These are phyloP conservation scores for Albugo candida DNA, from an alignment of 352 stramenopile species.

Conservation along the genomic window DNA sequence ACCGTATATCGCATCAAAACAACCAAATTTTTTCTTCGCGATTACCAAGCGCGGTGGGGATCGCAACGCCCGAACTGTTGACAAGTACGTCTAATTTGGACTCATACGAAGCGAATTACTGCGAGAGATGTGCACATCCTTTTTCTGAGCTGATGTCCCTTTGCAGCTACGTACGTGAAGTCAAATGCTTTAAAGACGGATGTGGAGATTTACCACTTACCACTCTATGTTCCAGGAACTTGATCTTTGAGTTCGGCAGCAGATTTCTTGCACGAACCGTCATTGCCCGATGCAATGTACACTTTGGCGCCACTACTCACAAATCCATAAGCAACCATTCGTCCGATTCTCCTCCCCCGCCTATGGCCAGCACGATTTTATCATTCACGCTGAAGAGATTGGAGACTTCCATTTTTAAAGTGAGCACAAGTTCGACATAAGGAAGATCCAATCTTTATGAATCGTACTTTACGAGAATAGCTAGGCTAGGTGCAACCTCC, in stretches of 20 bases:
- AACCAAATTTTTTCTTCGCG: conserved; percentile 14
- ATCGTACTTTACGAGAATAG: too few relatives aligned
- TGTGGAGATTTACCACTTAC: conserved; percentile 8
- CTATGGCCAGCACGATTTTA: conserved; percentile 83
- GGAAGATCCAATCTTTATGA: too few relatives aligned
- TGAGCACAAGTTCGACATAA: neutral
- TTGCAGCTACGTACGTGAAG: conserved; percentile 16
- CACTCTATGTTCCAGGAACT: conserved; percentile 35
- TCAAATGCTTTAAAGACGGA: neutral
- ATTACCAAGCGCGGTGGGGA: conserved; percentile 22
- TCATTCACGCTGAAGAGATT: conserved; percentile 44
- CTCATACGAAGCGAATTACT: conserved; percentile 54
- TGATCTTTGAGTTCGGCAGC: conserved; percentile 41
- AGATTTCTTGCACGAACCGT: conserved; percentile 53
- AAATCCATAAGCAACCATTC: conserved; percentile 91
- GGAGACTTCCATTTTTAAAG: conserved; percentile 11
- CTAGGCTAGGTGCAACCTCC: too few relatives aligned
- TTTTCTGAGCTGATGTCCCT: conserved; percentile 66
- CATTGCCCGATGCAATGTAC: conserved; percentile 76
- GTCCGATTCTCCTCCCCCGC: conserved; percentile 84
- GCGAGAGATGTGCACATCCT: conserved; percentile 59
- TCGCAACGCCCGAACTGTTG: conserved; percentile 82
- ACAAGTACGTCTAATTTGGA: conserved; percentile 81
- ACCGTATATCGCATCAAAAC: conserved; percentile 19
- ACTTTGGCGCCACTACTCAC: conserved; percentile 83